Evolutionary conservation across 345 rosid species (phyloP), one percentile per base, ranked within the genome.

Genomic region (Arabidopsis suecica): DNA sequence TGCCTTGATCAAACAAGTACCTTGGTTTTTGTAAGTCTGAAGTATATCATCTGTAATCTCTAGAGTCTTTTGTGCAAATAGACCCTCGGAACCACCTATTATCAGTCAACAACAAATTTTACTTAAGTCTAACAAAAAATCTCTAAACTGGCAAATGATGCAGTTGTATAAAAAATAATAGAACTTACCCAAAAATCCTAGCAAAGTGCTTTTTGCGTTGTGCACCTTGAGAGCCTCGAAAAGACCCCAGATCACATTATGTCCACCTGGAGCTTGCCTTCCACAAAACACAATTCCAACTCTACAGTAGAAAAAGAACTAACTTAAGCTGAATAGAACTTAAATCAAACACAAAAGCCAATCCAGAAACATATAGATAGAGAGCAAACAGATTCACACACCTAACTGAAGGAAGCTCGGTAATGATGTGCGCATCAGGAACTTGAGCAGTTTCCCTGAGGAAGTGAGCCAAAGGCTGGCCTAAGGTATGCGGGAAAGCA

Each of bases 201-300:
- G 85, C 75, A 95, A 83, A 65, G 84, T 79, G 65, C 82, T 90
- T 14, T 81, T 85, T 1, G 94, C 82, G 76, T 95, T 93, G 89
- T 93, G 97, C 51, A 78, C 78, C 68, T 95, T 87, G 59, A 95
- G 91, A 63, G 98, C 99, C 58, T 82, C 57, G 78, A 78, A 76
- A 70, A 95, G 97, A 42, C 98, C 99, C 98, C 98, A 95, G 41
- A 95, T 54, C 41, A 95, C 99, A 80, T 95, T 95, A 77, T 95
- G 99, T 54, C 98, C 98, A 70, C 96, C 99, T 0, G 99, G 99
- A 49, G 99, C 90, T 67, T 95, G 99, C 81, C 99, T 89, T 65
- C 99, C 99, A 78, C 90, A 87, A 70, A 95, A 93, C 64, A 93
- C 94, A 53, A 95, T 65, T 69, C 98, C 99, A 6, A 95, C 98